Evolutionary conservation across 2,329 filamentous ascomycete genomes (phyloP).

Genomic region (Teratosphaeriaceae sp.): DNA sequence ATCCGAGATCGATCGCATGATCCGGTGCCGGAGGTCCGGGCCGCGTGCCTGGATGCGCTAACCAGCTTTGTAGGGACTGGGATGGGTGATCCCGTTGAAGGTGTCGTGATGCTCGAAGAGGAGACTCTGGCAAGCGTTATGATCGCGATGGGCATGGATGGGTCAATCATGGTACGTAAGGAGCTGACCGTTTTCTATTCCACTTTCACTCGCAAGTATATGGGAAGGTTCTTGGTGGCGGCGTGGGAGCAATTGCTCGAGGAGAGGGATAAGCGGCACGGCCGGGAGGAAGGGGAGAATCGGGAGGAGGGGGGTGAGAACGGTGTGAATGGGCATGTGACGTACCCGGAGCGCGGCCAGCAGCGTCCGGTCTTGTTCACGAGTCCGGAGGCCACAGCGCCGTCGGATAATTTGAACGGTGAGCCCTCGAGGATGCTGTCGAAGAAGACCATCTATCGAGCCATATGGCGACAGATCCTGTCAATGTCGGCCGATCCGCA

Average conservation of each 20-base stretch:
- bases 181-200: constrained; percentile 93
- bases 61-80: constrained; percentile 88
- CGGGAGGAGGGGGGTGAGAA: too few species aligned
- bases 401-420: neutral
- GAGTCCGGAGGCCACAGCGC: neutral
- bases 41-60: constrained; percentile 87
- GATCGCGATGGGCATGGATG: constrained; percentile 86
- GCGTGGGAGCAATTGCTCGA: constrained; percentile 87
- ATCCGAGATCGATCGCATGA: constrained; percentile 77
- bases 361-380: constrained; percentile 6
- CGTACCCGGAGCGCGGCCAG: too few species aligned
- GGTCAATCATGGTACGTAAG: constrained; percentile 87
- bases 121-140: constrained; percentile 85
- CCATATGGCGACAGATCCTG: constrained; percentile 88
- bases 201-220: constrained; percentile 80
- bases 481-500: constrained; percentile 91
- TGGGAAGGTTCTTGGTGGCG: constrained; percentile 84
- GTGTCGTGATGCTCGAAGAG: constrained; percentile 43
- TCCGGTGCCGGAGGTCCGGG: constrained; percentile 83
- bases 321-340: constrained; percentile 1
- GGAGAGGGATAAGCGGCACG: constrained; percentile 43
- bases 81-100: constrained; percentile 14
- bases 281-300: constrained; percentile 18
- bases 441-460: constrained; percentile 84
- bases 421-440: constrained; percentile 48